phyloP scores from a whole-genome alignment of 2,329 filamentous ascomycete species.

The Apiospora marii region DNA sequence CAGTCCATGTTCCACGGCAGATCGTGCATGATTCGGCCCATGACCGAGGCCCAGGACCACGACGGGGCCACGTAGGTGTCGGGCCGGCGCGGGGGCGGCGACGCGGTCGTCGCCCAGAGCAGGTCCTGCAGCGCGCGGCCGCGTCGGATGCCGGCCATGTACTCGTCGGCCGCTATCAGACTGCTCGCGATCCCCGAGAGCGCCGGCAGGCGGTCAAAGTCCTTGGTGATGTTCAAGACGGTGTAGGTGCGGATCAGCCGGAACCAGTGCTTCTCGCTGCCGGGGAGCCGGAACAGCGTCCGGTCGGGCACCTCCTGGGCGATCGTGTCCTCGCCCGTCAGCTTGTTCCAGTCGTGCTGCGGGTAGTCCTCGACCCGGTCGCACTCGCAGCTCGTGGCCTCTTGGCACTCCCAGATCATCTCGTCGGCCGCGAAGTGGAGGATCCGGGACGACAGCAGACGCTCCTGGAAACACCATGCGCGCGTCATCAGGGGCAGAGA shows the following conservation, averaged over 20 bases:
- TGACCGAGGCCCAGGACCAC: not conserved
- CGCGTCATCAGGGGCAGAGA: constrained; percentile 23
- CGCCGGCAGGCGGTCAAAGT: not conserved
- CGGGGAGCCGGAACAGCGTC: not conserved
- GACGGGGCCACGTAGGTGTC: not conserved
- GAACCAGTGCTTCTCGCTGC: not conserved
- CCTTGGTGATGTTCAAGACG: not conserved
- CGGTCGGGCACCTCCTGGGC: no score
- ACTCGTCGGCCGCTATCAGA: not conserved
- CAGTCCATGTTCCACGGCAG: no score
- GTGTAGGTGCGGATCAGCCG: not conserved
- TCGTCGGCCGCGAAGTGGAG: constrained; percentile 26
- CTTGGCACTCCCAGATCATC: constrained; percentile 29
- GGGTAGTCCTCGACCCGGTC: not conserved
- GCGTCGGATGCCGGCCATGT: not conserved
- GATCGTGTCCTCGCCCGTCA: not conserved
- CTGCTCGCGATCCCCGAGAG: not conserved
- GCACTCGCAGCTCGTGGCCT: constrained; percentile 22
- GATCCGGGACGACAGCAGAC: constrained; percentile 25
- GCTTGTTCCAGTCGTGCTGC: not conserved
- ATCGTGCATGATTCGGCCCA: no score
- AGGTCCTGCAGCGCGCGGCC: no score
- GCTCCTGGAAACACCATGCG: constrained; percentile 31
- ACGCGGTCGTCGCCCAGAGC: no score
- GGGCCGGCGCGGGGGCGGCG: not conserved